Conservation (phyloP, 768 basidiomycete genomes). For the Suillus plorans region DNA sequence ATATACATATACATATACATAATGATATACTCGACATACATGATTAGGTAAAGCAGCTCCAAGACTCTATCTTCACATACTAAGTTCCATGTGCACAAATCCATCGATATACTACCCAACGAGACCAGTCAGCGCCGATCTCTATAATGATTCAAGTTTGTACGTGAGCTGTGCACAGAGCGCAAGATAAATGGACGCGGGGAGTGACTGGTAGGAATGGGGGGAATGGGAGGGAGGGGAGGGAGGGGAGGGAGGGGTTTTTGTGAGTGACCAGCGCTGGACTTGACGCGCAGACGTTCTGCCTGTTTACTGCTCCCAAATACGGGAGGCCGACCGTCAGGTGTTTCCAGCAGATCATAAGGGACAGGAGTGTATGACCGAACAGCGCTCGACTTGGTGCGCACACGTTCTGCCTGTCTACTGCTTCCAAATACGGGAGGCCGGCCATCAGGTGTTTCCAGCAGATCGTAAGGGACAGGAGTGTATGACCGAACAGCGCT, state of each 20-base stretch:
- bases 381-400: no score
- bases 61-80: background rate
- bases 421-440: constrained; percentile 8
- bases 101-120: background rate
- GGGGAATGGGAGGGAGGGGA: no score
- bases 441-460: background rate
- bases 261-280: background rate
- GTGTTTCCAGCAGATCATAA: background rate
- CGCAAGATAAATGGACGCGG: background rate
- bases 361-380: no score
- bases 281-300: constrained; percentile 5
- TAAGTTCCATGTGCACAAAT: background rate
- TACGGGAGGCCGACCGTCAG: background rate
- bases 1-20: background rate
- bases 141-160: constrained; percentile 6
- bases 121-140: constrained; percentile 8
- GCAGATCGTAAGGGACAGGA: background rate
- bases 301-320: constrained; percentile 8
- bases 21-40: background rate
- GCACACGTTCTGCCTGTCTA: background rate
- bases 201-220: background rate
- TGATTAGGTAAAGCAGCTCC: background rate
- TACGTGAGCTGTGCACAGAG: background rate
- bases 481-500: no score
- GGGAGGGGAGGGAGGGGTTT: background rate